Evolutionary conservation across 805 yeast species (phyloP), one percentile per base, ranked within the genome.

Genomic region (Metschnikowia matae): DNA sequence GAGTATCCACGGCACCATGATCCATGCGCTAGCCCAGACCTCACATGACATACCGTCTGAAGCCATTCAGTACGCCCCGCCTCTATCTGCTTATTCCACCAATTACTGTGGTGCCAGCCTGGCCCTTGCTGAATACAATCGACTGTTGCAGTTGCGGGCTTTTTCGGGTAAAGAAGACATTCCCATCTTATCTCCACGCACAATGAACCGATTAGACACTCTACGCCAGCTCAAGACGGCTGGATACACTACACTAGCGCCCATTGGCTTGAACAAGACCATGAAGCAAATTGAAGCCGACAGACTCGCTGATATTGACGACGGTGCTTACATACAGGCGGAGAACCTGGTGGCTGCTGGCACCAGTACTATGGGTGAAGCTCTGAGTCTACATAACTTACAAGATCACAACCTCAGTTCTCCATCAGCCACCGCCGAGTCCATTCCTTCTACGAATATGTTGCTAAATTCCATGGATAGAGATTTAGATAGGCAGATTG

Each of bases 41-140:
- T 47, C 57, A 11, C 52, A 46, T 8, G 53, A 53, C 10, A 42
- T 50, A 4, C 58, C 55, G 4, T 38, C 53, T 10, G 58, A 53
- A 23, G 56, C 58, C 26, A 38, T 51, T 21, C 56, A 53, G 35
- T 70, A 63, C 53, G 81, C 81, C 1, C 84, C 84, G 2, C 82
- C 85, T 7, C 61, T 81, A 20, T 73, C 79, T 17, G 80, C 83
- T 2, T 81, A 80, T 56, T 73, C 82, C 0, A 72, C 83, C 3
- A 79, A 76, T 18, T 65, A 68, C 49, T 62, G 58, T 29, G 67
- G 61, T 18, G 62, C 55, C 47, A 51, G 49, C 26, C 48, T 44
- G n/a, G 51, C 46, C 18, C 52, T 11, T 53, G 53, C 62, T n/a
- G 65, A 62, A 31, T 63, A 60, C 49, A 63, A 58, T 29, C 57